These are phyloP conservation scores for Naumovozyma castellii DNA, from an alignment of 805 yeast genomes.

Conservation along the genomic window DNA sequence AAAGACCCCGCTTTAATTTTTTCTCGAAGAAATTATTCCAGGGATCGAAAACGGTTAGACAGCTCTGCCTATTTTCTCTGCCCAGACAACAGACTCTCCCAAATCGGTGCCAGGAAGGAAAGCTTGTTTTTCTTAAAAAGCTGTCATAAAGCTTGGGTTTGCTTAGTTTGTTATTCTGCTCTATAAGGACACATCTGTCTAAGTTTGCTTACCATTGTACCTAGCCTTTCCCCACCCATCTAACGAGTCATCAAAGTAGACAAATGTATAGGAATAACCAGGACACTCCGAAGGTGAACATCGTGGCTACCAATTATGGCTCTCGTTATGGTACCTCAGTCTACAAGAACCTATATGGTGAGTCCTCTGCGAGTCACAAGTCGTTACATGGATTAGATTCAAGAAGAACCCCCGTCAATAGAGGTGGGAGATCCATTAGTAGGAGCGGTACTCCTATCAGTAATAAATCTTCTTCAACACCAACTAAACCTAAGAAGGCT, in stretches of 20 bases:
- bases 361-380: neutral
- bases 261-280: neutral
- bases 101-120: too few relatives aligned
- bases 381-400: neutral
- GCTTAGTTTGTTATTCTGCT: too few relatives aligned
- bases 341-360: constrained; percentile 16
- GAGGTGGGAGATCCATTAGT: neutral
- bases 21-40: neutral
- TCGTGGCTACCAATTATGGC: constrained; percentile 29
- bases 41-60: too few relatives aligned
- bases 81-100: too few relatives aligned
- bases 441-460: neutral
- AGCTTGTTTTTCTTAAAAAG: too few relatives aligned
- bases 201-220: too few relatives aligned
- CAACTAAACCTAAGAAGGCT: neutral
- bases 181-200: too few relatives aligned
- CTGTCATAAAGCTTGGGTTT: too few relatives aligned
- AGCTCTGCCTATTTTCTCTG: too few relatives aligned
- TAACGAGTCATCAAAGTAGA: neutral
- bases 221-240: too few relatives aligned
- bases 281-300: constrained; percentile 18
- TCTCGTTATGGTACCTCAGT: constrained; percentile 33
- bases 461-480: too few relatives aligned
- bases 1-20: neutral
- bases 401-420: neutral